Base-by-base conservation (phyloP, 306 rosid species). In the Dalbergia oliveri region DNA sequence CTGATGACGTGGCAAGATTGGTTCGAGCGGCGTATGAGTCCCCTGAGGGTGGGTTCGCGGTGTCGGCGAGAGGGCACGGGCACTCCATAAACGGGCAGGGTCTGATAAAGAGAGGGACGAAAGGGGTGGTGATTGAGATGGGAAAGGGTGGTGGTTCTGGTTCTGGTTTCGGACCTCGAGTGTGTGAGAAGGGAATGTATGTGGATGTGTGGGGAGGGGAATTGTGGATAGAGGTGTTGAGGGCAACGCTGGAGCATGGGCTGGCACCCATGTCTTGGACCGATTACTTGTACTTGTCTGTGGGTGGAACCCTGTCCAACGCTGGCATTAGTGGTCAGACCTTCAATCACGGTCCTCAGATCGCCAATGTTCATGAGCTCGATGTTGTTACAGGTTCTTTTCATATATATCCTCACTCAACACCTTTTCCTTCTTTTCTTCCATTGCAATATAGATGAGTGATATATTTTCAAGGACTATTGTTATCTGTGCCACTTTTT, bases 31-130 rank as follows among this genome's bases (percentile, higher is more conserved):
- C 92, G 6, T 87, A 86, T 15, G 77, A 75, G 7, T 83, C 90
- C 34, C 66, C 61, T 8, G 2, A 59, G 9, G 19, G 79, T 0
- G 84, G 86, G 43, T 87, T 91, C 33, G 72, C 83, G 0, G 98
- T 95, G 60, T 91, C 98, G 16, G 99, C 99, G 0, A 82, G 97
- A 31, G 99, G 99, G 0, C 97, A 93, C 57, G 99, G 99, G n/a
- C 99, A 95, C 83, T 95, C 99, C 3, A 91, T 95, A 69, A 91
- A 93, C 77, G 99, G 99, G 31, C 99, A 95, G 81, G 96, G 97
- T 0, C 76, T 79, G 87, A 78, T 87, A 26, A 72, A 10, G 60
- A 16, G 23, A 19, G 53, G 39, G 23, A 44, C 14, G 35, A 83
- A 87, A 9, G 98, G 99, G 4, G 91, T 95, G 79, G 98, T 95